Evolutionary conservation across 148 eudicot species (phyloP), one percentile per base, ranked within the genome.

Genomic region (Camellia granthamiana): DNA sequence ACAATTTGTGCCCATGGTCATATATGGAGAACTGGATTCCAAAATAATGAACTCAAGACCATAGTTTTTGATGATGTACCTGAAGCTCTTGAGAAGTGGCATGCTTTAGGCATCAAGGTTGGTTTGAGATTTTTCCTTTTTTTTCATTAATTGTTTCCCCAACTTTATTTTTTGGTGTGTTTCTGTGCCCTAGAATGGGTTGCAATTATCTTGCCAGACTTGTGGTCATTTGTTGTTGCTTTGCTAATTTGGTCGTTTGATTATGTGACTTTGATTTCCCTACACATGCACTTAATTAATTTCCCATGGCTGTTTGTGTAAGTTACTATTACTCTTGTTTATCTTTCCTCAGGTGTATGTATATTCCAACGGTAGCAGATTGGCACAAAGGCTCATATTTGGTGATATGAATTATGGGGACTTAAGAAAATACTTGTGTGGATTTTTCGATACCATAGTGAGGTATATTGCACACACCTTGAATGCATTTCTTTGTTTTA

Each of bases 21-120:
- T 78, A 92, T 92, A 77, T 94, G 98, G 98, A 84, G 86, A 81
- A 92, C 97, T 59, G 98, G 98, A 72, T 94, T 88, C 78, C 75
- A 90, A 83, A 94, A 85, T 55, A 83, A 84, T 19, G 98, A 94
- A 80, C 79, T 94, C 46, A 75, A 91, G 80, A 90, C 89, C 38
- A 83, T 87, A 59, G 95, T 94, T 69, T 94, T 88, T 78, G 95
- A 92, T 54, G 98, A 94, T 86, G 97, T 94, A 18, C 98, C 97
- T 52, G 90, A 81, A 77, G 93, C 97, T 80, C 90, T 94, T 60
- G 97, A 89, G 81, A 91, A 88, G 82, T 94, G 98, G 98, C 91
- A 91, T 86, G 80, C 90, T 68, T 83, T 89, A 59, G 98, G 97
- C 79, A 87, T 84, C 21, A 94, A 90, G 86, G 98, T 92, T 49